A percentile compares a stretch with the other conserved stretches of the same genome.
Conservation (phyloP, 2,329 filamentous ascomycete species). For the Neonectria ditissima region DNA sequence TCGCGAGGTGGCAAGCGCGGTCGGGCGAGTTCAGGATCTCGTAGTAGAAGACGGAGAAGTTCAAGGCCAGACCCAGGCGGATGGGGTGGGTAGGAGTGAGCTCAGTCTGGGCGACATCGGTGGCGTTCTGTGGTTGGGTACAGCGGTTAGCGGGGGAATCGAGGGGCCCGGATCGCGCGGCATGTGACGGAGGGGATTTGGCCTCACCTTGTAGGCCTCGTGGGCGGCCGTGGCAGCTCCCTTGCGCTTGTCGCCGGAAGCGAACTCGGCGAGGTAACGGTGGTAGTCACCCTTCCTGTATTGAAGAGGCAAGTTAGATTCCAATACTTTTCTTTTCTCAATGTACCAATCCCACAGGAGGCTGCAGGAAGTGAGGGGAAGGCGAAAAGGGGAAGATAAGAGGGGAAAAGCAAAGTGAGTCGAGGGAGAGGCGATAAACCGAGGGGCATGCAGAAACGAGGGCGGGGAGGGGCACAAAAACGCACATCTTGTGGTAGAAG, state of each 20-base stretch:
- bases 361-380: slow-evolving; percentile 10
- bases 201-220: slow-evolving; percentile 94
- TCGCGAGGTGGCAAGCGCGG: slow-evolving; percentile 96
- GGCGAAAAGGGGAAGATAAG: slow-evolving; percentile 23
- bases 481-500: slow-evolving; percentile 99
- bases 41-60: slow-evolving; percentile 99
- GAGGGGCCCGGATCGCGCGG: slow-evolving; percentile 42
- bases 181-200: slow-evolving; percentile 41
- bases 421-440: slow-evolving; percentile 2
- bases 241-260: slow-evolving; percentile 92
- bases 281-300: slow-evolving; percentile 96
- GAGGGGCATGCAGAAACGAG: slow-evolving; percentile 36
- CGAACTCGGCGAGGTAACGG: slow-evolving; percentile 94
- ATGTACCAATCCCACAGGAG: background rate
- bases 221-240: slow-evolving; percentile 86
- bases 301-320: slow-evolving; percentile 21
- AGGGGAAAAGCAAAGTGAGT: slow-evolving; percentile 10
- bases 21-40: slow-evolving; percentile 99
- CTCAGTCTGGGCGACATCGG: slow-evolving; percentile 97
- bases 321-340: slow-evolving; percentile 5
- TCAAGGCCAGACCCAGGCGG: slow-evolving; percentile 95
- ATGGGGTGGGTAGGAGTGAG: slow-evolving; percentile 98
- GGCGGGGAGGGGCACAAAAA: slow-evolving; percentile 45
- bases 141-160: slow-evolving; percentile 32
- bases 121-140: slow-evolving; percentile 77